Conservation (phyloP, 441 rosid species). For the Hura crepitans region DNA sequence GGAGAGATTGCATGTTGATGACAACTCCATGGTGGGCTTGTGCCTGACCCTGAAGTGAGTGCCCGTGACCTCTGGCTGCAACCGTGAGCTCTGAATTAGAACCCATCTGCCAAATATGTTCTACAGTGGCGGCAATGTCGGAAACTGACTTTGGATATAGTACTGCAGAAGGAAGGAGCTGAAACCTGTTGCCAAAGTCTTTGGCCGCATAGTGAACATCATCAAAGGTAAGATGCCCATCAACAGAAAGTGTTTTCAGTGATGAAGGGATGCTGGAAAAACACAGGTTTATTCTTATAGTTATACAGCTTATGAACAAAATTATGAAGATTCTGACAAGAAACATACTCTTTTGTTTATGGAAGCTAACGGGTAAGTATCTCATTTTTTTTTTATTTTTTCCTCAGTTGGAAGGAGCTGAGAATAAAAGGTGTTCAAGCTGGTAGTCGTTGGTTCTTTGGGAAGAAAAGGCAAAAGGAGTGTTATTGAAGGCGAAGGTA, state of each 20-base stretch:
- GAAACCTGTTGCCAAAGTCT: slow-evolving; percentile 81
- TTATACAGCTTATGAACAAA: slow-evolving; percentile 59
- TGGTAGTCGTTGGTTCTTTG: slow-evolving; percentile 23
- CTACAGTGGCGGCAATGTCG: slow-evolving; percentile 67
- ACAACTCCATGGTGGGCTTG: slow-evolving; percentile 75
- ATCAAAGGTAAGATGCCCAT: slow-evolving; percentile 66
- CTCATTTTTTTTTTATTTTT: slow-evolving; percentile 35
- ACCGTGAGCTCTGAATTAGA: slow-evolving; percentile 67
- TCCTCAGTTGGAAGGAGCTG: slow-evolving; percentile 25
- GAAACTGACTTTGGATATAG: slow-evolving; percentile 74
- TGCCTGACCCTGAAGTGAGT: slow-evolving; percentile 93
- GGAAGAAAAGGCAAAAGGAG: slow-evolving; percentile 25
- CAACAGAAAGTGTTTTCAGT: slow-evolving; percentile 47
- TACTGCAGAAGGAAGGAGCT: slow-evolving; percentile 63
- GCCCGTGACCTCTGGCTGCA: slow-evolving; percentile 94
- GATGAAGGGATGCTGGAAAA: slow-evolving; percentile 61
- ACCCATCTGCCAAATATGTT: slow-evolving; percentile 82
- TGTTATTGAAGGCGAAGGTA: slow-evolving; percentile 36
- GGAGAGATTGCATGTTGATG: slow-evolving; percentile 80
- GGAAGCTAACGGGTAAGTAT: slow-evolving; percentile 36
- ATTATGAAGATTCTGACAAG: slow-evolving; percentile 49
- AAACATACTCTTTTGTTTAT: slow-evolving; percentile 44
- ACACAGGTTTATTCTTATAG: slow-evolving; percentile 53
- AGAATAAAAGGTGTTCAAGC: slow-evolving; percentile 27
- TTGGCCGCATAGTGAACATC: slow-evolving; percentile 66